Evolutionary conservation across 768 basidiomycete genomes (phyloP).

Genomic region (Podaxis sp.): DNA sequence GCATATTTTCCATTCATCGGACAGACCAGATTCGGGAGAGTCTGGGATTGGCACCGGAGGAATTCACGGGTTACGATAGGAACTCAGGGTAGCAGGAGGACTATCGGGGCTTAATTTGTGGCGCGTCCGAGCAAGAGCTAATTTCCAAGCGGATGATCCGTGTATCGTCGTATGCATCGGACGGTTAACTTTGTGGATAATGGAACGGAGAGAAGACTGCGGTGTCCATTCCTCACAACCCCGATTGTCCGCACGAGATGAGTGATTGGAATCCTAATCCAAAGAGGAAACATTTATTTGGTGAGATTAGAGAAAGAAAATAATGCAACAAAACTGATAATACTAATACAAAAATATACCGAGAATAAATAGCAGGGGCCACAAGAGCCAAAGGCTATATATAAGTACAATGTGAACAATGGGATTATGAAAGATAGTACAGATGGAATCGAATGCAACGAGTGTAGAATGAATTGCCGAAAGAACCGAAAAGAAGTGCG

Average conservation of each 20-base stretch:
- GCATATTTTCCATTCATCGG: background rate
- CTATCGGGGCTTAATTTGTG: background rate
- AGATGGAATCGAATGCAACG: constrained; percentile 4
- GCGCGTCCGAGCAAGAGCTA: background rate
- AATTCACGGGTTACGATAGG: background rate
- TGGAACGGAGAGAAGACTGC: background rate
- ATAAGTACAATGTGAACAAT: constrained; percentile 8
- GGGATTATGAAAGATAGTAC: constrained; percentile 5
- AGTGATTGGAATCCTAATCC: constrained; percentile 4
- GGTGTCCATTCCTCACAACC: background rate
- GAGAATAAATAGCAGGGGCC: constrained; percentile 2
- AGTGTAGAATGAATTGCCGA: background rate
- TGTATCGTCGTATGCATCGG: background rate
- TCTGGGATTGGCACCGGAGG: background rate
- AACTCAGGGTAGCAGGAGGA: background rate
- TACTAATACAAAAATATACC: constrained; percentile 5
- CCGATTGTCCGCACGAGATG: background rate
- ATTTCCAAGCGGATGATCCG: background rate
- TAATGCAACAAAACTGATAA: constrained; percentile 6
- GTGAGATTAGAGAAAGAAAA: background rate
- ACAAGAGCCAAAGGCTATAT: background rate
- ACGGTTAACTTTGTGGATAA: background rate
- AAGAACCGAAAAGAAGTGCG: background rate
- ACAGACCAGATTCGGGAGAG: constrained; percentile 3
- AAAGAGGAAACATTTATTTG: background rate